phyloP scores from a whole-genome alignment of 257 asterid species.

The Nicotiana undulata region DNA sequence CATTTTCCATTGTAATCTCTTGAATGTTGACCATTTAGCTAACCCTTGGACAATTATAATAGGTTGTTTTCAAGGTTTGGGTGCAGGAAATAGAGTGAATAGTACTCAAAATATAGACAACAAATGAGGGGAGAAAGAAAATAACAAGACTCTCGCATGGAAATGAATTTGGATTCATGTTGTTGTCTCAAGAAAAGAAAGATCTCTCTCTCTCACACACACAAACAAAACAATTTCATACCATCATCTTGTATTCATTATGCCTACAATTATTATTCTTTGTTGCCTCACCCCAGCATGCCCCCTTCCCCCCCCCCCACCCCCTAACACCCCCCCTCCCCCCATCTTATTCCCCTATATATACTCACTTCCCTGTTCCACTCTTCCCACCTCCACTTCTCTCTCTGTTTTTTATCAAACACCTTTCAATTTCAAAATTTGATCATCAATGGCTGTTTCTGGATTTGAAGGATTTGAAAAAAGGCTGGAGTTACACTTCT shows the following conservation, averaged over 20 bases:
- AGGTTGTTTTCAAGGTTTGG: neutral
- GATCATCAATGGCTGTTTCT: conserved; percentile 63
- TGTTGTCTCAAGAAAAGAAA: conserved; percentile 34
- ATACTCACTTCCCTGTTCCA: conserved; percentile 54
- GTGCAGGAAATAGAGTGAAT: neutral
- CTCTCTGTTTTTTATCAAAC: conserved; percentile 7
- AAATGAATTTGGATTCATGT: conserved; percentile 42
- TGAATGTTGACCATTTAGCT: neutral
- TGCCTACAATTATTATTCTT: conserved; percentile 73
- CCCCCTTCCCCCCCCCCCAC: conserved; percentile 3
- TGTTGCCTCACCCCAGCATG: conserved; percentile 54
- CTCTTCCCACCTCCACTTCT: conserved; percentile 32
- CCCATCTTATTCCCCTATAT: conserved; percentile 24
- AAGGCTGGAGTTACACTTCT: conserved; percentile 76
- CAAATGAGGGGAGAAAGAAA: neutral
- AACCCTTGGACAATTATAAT: neutral
- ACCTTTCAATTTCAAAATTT: neutral
- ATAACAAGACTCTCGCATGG: conserved; percentile 34
- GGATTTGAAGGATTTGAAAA: conserved; percentile 98
- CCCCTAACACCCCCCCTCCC: neutral
- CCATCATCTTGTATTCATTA: conserved; percentile 88
- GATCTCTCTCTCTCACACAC: conserved; percentile 15
- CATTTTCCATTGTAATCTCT: neutral
- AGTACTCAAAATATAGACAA: conserved; percentile 2
- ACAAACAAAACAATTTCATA: neutral